These are phyloP conservation scores for Solanum chmielewskii DNA, from an alignment of 257 asterid genomes.

Conservation along the genomic window DNA sequence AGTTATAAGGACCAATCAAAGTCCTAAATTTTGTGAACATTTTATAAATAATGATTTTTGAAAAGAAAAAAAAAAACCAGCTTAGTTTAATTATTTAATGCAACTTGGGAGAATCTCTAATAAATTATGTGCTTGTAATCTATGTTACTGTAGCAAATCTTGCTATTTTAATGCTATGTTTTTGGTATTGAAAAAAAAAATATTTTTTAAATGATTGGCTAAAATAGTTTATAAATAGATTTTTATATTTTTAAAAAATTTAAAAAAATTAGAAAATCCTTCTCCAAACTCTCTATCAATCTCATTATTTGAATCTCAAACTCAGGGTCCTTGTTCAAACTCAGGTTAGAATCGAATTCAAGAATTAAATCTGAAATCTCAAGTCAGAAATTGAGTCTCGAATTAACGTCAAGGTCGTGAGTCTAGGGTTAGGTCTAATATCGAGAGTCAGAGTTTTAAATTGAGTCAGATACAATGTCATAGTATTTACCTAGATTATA, in stretches of 20 bases:
- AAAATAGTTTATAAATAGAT: too few relatives aligned
- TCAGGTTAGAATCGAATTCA: accelerated
- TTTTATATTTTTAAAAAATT: too few relatives aligned
- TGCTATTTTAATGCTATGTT: neutral
- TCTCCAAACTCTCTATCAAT: neutral
- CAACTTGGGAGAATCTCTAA: neutral
- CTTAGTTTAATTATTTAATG: neutral
- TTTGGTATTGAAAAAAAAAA: neutral
- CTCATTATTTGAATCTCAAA: too few relatives aligned
- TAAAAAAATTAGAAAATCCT: too few relatives aligned
- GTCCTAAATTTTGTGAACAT: neutral
- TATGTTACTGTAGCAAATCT: neutral
- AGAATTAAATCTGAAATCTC: too few relatives aligned
- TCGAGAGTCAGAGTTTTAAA: accelerated
- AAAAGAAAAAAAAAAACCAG: neutral
- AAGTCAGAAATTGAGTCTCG: neutral
- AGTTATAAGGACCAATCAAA: neutral
- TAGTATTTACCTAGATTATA: neutral
- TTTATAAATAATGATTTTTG: neutral
- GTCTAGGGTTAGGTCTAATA: neutral
- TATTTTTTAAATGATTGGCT: neutral
- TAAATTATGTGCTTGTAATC: neutral
- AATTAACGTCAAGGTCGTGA: neutral
- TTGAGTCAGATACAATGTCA: too few relatives aligned
- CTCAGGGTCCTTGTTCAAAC: accelerated